Percentiles rank a stretch among this genome's conserved stretches.
These are phyloP conservation scores for Fraxinus albicans DNA, from an alignment of 305 asterid species.

Conservation along the genomic window DNA sequence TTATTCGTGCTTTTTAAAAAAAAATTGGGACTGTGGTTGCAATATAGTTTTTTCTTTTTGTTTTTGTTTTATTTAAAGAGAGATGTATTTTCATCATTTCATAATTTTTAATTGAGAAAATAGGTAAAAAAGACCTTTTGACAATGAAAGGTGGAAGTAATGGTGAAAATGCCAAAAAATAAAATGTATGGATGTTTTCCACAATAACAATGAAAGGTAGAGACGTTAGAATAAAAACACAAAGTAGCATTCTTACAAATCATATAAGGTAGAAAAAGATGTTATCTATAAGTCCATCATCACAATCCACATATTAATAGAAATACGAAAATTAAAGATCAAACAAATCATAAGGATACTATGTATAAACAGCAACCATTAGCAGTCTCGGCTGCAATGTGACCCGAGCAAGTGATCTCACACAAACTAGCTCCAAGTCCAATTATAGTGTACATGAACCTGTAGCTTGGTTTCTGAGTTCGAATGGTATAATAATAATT, in stretches of 20 bases:
- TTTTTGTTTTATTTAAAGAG: too few species aligned
- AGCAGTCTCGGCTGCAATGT: slow-evolving; percentile 88
- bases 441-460: slow-evolving; percentile 81
- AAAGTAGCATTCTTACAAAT: background rate
- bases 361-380: slow-evolving; percentile 81
- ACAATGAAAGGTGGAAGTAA: too few species aligned
- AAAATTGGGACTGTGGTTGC: too few species aligned
- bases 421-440: slow-evolving; percentile 67
- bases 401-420: slow-evolving; percentile 74
- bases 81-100: too few species aligned
- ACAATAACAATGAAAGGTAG: too few species aligned
- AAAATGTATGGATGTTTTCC: too few species aligned
- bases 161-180: too few species aligned
- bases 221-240: background rate
- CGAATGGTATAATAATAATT: background rate
- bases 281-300: background rate
- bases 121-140: too few species aligned
- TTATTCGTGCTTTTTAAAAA: too few species aligned
- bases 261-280: background rate
- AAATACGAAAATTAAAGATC: background rate
- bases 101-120: too few species aligned
- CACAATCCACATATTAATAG: background rate
- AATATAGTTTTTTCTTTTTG: too few species aligned
- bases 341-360: slow-evolving; percentile 54
- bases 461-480: slow-evolving; percentile 30